Percentiles rank a stretch among this genome's conserved stretches.
These are phyloP conservation scores for Cryptosporidium ryanae DNA, from an alignment of 169 alveolate genomes.

Conservation along the genomic window DNA sequence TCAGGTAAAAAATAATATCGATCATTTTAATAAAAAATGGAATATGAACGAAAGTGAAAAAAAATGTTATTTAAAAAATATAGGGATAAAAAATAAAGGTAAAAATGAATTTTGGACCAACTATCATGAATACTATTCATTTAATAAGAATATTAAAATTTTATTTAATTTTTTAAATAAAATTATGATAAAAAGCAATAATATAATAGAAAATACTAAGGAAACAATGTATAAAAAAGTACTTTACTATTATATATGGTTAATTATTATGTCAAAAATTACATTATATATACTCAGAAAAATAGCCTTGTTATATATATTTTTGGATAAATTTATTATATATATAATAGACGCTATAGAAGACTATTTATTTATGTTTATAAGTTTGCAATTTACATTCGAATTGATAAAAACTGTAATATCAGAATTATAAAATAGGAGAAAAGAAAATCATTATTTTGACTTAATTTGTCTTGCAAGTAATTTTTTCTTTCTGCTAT, in stretches of 20 bases:
- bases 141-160: background rate
- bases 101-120: too few relatives aligned
- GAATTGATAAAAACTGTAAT: conserved; percentile 13
- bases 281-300: conserved; percentile 14
- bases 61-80: too few relatives aligned
- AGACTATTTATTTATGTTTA: conserved; percentile 42
- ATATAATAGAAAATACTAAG: background rate
- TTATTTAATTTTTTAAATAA: background rate
- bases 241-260: conserved; percentile 28
- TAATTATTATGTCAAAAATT: conserved; percentile 13
- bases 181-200: background rate
- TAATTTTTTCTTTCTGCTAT: conserved; percentile 80
- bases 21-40: too few relatives aligned
- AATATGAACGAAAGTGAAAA: too few relatives aligned
- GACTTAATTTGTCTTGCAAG: conserved; percentile 74
- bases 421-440: background rate
- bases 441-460: conserved; percentile 8
- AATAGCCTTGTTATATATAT: background rate
- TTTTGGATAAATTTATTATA: conserved; percentile 15
- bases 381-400: conserved; percentile 33
- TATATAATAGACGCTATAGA: conserved; percentile 24
- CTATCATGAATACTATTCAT: too few relatives aligned
- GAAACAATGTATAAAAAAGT: conserved; percentile 15
- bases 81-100: too few relatives aligned
- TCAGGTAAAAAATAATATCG: too few relatives aligned